Percentiles rank a stretch among this genome's conserved stretches.
Evolutionary conservation across 441 rosid genomes (phyloP).

Genomic region (Gossypium aridum): DNA sequence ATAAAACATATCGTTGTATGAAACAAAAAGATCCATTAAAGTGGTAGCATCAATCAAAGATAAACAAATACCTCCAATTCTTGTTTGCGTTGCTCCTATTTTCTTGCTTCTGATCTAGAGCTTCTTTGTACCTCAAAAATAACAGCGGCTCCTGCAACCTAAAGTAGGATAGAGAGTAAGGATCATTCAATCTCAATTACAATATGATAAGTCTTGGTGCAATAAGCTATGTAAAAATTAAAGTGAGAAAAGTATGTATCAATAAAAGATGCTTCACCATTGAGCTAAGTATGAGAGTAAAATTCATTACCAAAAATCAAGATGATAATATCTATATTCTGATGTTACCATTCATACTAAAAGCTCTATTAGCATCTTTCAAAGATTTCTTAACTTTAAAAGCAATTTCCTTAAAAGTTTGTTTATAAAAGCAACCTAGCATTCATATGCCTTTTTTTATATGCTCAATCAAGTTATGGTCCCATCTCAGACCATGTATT

Average conservation of each 20-base stretch:
- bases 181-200: background rate
- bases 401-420: too few species aligned
- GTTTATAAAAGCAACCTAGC: too few species aligned
- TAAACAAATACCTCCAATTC: constrained; percentile 32
- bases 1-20: background rate
- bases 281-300: background rate
- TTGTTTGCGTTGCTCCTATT: constrained; percentile 45
- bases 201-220: background rate
- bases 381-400: background rate
- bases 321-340: background rate
- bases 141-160: constrained; percentile 60
- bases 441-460: background rate
- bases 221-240: background rate
- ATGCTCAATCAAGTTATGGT: background rate
- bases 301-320: background rate
- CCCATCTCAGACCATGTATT: background rate
- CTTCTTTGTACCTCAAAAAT: constrained; percentile 58
- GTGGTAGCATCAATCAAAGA: background rate
- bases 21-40: background rate
- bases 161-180: background rate
- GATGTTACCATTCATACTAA: background rate
- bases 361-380: background rate
- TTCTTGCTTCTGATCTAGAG: constrained; percentile 55
- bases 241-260: background rate
- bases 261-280: background rate